Base-by-base conservation (phyloP, 176 grass and related monocot genomes). In the Triticum urartu region DNA sequence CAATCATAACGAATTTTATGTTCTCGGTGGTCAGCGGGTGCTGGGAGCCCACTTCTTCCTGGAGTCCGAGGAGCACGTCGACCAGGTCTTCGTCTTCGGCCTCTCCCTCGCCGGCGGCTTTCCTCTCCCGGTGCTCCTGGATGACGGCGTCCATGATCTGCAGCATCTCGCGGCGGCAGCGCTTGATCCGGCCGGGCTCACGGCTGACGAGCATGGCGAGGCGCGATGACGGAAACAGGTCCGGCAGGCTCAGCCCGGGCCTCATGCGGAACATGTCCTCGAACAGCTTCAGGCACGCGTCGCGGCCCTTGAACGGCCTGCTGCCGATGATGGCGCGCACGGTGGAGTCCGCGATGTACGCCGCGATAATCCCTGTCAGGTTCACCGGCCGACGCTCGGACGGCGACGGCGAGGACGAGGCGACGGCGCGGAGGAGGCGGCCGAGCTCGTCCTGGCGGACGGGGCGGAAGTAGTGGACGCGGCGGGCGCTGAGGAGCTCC, bases 171-270 rank as follows among this genome's bases (percentile, higher is more conserved):
- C 62, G 72, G 64, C 89, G 86, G 60, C 80, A 81, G 4, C 63
- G 58, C 52, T 35, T 9, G 28, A 91, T 73, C 68, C 69, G 22
- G 2, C 79, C 50, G 0, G 83, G 79, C 0, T 56, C 79, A 6
- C 65, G 79, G 66, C 84, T 87, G 58, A 87, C 2, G 74, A 90
- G 80, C 89, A 72, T 86, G 40, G 80, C 80, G 34, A 90, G 80
- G 42, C 80, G 84, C 18, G 89, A 91, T 13, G 92, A 92, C 3
- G 89, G 89, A 84, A 85, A 94, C n/a, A 94, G 84, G 84, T 94
- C 89, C 5, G 85, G 86, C 76, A 89, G 70, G 87, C 88, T 94
- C 66, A 85, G 79, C 54, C 89, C 89, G 13, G 92, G 80, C 68
- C 82, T 81, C 79, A 86, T 82, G 2, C 21, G 42, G 84, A 90